A percentile compares a stretch with the other conserved stretches of the same genome.
Conservation (phyloP, 2,329 filamentous ascomycete genomes). For the Byssothecium circinans region DNA sequence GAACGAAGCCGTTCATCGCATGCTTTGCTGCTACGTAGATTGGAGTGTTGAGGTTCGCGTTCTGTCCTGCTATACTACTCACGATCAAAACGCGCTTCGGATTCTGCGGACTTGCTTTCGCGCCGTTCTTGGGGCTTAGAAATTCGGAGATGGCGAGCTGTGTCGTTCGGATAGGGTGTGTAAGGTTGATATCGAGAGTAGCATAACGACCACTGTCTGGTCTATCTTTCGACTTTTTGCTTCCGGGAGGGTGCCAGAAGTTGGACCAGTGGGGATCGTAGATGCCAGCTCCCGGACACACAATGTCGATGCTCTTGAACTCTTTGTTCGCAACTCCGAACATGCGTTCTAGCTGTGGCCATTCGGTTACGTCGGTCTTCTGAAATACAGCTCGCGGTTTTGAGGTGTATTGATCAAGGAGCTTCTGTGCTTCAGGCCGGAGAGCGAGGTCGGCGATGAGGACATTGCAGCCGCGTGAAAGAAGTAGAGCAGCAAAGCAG, state of each 20-base stretch:
- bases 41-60: slow-evolving; percentile 41
- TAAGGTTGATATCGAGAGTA: slow-evolving; percentile 51
- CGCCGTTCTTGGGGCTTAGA: slow-evolving; percentile 41
- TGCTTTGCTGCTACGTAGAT: slow-evolving; percentile 52
- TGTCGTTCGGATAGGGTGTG: slow-evolving; percentile 51
- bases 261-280: slow-evolving; percentile 53
- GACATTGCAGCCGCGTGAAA: slow-evolving; percentile 51
- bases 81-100: slow-evolving; percentile 52
- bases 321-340: slow-evolving; percentile 32
- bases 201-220: slow-evolving; percentile 30
- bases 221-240: slow-evolving; percentile 36
- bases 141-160: slow-evolving; percentile 52
- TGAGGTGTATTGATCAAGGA: slow-evolving; percentile 41
- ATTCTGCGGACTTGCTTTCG: slow-evolving; percentile 42
- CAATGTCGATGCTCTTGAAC: slow-evolving; percentile 48
- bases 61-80: slow-evolving; percentile 49
- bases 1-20: slow-evolving; percentile 52
- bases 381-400: slow-evolving; percentile 47
- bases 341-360: slow-evolving; percentile 37
- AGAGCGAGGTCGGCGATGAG: slow-evolving; percentile 52
- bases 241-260: slow-evolving; percentile 54
- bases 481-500: slow-evolving; percentile 50
- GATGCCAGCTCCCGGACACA: slow-evolving; percentile 54
- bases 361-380: slow-evolving; percentile 47
- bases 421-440: slow-evolving; percentile 50